Conservation (phyloP, 345 rosid genomes). For the Lumnitzera racemosa region DNA sequence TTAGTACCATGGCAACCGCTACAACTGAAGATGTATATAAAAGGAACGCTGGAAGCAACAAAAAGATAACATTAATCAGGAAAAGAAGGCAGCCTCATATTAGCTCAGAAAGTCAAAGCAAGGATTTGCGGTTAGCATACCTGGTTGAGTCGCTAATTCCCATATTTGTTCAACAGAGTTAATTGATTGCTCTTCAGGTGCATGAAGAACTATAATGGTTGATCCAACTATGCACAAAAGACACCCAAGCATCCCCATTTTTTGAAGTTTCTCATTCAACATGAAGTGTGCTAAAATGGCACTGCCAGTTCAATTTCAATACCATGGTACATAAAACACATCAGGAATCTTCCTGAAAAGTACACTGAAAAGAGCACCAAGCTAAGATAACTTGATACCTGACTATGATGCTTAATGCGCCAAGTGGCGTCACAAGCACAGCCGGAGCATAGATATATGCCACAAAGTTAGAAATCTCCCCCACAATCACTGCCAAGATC, state of each 20-base stretch:
- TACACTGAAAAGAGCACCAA: background rate
- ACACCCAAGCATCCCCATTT: constrained; percentile 74
- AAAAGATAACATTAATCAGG: background rate
- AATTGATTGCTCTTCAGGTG: constrained; percentile 46
- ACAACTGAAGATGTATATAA: constrained; percentile 49
- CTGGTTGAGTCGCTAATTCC: constrained; percentile 71
- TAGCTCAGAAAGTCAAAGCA: background rate
- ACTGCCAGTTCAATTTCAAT: constrained; percentile 26
- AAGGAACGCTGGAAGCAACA: constrained; percentile 53
- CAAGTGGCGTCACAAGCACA: constrained; percentile 71
- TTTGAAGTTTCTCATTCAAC: constrained; percentile 59
- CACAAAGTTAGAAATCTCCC: constrained; percentile 64
- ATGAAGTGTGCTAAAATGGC: constrained; percentile 69
- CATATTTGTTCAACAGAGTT: constrained; percentile 58
- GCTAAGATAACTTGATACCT: constrained; percentile 22
- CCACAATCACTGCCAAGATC: constrained; percentile 52
- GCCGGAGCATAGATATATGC: constrained; percentile 75
- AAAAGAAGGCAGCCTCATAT: background rate
- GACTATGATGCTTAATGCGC: constrained; percentile 72
- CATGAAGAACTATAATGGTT: constrained; percentile 62
- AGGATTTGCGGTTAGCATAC: constrained; percentile 15
- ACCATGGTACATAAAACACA: background rate
- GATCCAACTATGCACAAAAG: constrained; percentile 70
- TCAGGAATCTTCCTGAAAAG: constrained; percentile 9
- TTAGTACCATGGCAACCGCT: constrained; percentile 53